Evolutionary conservation across 2,329 filamentous ascomycete species (phyloP), one percentile per base, ranked within the genome.

Genomic region (Diaporthe batatas): DNA sequence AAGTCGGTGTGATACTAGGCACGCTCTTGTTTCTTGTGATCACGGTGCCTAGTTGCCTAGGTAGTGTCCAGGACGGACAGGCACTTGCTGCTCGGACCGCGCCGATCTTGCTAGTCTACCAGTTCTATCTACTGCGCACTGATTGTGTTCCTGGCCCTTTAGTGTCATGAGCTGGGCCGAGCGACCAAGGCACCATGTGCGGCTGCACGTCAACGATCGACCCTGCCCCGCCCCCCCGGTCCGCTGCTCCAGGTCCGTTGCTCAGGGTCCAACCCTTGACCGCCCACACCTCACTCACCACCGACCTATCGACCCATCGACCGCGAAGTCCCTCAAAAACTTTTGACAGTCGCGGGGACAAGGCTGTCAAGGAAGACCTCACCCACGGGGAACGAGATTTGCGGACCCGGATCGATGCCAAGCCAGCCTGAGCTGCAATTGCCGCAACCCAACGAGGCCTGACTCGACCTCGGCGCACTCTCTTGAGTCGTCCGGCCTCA

Each of bases 121-220:
- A 68, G 42, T 47, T 25, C n/a, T 18, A 4, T 42, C 59, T 36
- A 65, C 29, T 49, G 59, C 44, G 59, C 59, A 49, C 44, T 14
- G 59, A 34, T 64, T 49, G 18, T n/a, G 1, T 18, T 21, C 25
- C 29, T 36, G 34, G 11, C 34, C 34, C 7, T n/a, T n/a, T 36
- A 36, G 34, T 36, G 34, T 36, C 34, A 10, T 36, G 34, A 11
- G 34, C 34, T 36, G 34, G 34, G 11, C 34, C 34, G 11, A 36
- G 34, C 10, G 34, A 29, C 29, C 29, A 11, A 36, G 2, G 0
- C 7, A 14, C 36, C 36, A 39, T 39, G 29, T 55, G 34, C 11
- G 34, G 53, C 21, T 47, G 58, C 47, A 67, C 62, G 62, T 67
- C 62, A 67, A 67, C 62, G 62, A 67, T 67, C 62, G 62, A 23